These are phyloP conservation scores for Westerdykella sp. DNA, from an alignment of 2,329 filamentous ascomycete genomes.

Conservation along the genomic window DNA sequence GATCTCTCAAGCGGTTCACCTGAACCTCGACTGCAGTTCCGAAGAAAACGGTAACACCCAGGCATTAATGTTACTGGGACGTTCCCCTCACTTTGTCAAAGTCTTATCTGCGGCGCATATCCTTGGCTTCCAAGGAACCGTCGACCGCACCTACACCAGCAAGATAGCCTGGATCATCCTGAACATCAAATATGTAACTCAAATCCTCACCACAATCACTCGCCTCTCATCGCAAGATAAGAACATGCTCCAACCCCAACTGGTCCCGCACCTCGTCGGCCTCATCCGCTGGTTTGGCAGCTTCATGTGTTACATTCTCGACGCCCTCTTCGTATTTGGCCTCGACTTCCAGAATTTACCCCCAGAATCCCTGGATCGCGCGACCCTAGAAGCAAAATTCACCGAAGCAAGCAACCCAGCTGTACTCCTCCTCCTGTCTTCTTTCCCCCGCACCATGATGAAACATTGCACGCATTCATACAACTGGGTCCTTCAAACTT, in stretches of 20 bases:
- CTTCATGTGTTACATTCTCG: conserved; percentile 51
- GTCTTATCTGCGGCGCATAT: conserved; percentile 74
- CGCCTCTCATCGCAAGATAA: conserved; percentile 45
- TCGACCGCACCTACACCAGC: conserved; percentile 55
- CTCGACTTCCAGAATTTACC: conserved; percentile 14
- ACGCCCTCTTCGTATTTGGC: conserved; percentile 41
- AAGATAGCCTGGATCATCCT: conserved; percentile 71
- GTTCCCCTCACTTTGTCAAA: conserved; percentile 65
- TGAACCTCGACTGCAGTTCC: conserved; percentile 72
- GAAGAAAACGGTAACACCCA: conserved; percentile 55
- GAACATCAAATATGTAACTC: conserved; percentile 63
- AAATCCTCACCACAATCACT: conserved; percentile 54
- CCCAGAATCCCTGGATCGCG: conserved; percentile 14
- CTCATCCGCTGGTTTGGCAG: conserved; percentile 75
- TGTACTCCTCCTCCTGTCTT: conserved; percentile 27
- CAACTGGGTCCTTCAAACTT: conserved; percentile 18
- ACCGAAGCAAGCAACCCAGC: conserved; percentile 31
- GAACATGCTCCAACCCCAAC: conserved; percentile 25
- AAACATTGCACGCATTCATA: conserved; percentile 31
- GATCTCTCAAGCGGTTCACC: conserved; percentile 45
- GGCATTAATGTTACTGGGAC: conserved; percentile 32
- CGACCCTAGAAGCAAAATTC: conserved; percentile 19
- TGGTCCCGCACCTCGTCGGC: conserved; percentile 47
- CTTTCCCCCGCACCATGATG: conserved; percentile 35
- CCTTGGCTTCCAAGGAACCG: conserved; percentile 50